Base-by-base conservation (phyloP, 257 asterid genomes). In the Solanum acaule region DNA sequence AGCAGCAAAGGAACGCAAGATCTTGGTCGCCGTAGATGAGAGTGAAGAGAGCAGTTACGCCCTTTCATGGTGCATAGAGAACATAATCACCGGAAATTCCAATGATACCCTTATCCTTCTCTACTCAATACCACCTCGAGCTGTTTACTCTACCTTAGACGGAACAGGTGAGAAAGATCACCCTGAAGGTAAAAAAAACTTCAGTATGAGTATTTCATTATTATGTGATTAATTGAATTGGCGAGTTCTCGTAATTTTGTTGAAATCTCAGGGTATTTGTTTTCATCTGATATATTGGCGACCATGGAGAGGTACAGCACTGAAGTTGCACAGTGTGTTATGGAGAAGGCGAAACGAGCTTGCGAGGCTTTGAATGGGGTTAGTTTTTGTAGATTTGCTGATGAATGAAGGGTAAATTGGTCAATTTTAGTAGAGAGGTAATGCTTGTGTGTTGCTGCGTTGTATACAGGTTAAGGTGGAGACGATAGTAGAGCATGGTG, bases 21-120 rank as follows among this genome's bases (percentile, higher is more conserved):
- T 95, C 59, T 89, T 95, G 89, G 93, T 94, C 22, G 98, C 96
- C 3, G 93, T 95, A 2, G 98, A 95, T 86, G 95, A 92, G 93
- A 90, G 98, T 13, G 95, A 94, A 0, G 98, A 95, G 89, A 94
- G 98, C 90, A 31, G 67, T 15, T 92, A 95, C 49, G 98, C 98
- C 0, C 93, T 95, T 67, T 88, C 95, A 49, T 95, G 98, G 98
- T 95, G 95, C 34, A 92, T 95, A 83, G 35, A 88, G 9, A 95
- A 93, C 89, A 61, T 94, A 16, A 31, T 93, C 12, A 5, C 73
- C 27, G 59, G 33, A 1, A 89, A 88, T 89, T 90, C 90, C 93
- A 87, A 89, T 71, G 96, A 95, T 71, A 89, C 92, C 87, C 91
- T 95, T 46, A 34, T 94, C 88, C 93, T 95, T 49, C 92, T 95